phyloP scores from a whole-genome alignment of 495 filamentous ascomycete species.

The Hypomontagnella monticulosa region DNA sequence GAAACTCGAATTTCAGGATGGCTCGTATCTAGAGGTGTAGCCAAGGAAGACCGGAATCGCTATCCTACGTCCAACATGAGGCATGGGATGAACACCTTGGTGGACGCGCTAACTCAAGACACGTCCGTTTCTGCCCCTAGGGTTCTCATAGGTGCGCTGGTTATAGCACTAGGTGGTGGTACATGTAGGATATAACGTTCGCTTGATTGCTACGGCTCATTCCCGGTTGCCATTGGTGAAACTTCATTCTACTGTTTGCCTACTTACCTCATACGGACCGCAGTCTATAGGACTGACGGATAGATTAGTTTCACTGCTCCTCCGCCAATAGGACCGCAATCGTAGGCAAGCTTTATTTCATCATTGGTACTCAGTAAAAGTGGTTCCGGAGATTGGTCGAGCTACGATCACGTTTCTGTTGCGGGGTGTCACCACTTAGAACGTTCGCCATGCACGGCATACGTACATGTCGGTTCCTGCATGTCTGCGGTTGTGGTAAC shows the following conservation, averaged over 20 bases:
- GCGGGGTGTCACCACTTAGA: conserved; percentile 13
- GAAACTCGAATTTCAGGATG: too few relatives aligned
- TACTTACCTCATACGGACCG: background rate
- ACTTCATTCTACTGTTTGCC: background rate
- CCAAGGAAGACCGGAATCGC: too few relatives aligned
- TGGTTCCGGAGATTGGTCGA: conserved; percentile 19
- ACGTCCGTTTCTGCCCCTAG: background rate
- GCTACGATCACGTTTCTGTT: conserved; percentile 1
- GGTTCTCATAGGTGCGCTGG: conserved; percentile 16
- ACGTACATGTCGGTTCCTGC: conserved; percentile 14
- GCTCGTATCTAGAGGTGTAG: too few relatives aligned
- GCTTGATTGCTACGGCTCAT: conserved; percentile 3
- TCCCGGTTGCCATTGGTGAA: background rate
- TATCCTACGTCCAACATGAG: too few relatives aligned
- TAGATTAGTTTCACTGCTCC: background rate
- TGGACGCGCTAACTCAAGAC: background rate
- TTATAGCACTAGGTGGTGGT: background rate
- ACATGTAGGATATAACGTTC: background rate
- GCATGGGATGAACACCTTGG: too few relatives aligned
- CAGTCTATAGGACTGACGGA: background rate
- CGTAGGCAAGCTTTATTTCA: too few relatives aligned
- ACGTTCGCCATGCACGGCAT: background rate
- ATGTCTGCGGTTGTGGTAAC: conserved; percentile 3
- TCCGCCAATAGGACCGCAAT: conserved; percentile 1
- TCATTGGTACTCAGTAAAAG: background rate